Conservation (phyloP, 2,329 filamentous ascomycete species). For the Beauveria sp. region DNA sequence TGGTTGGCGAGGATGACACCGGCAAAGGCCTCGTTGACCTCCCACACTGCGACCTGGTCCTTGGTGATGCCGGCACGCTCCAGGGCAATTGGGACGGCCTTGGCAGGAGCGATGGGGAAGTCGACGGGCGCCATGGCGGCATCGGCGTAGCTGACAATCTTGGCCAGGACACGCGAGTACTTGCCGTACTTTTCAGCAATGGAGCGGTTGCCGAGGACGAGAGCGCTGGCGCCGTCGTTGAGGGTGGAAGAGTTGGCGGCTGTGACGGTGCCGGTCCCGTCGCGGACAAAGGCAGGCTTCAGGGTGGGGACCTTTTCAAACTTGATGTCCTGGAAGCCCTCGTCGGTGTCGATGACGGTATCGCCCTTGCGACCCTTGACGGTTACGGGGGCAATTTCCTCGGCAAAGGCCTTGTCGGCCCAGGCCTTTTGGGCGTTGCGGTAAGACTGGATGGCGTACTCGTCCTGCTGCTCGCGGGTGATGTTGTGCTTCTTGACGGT, state of each 20-base stretch:
- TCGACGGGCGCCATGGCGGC: conserved; percentile 86
- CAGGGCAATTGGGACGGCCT: conserved; percentile 84
- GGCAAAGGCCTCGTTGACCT: conserved; percentile 98
- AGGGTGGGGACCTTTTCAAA: conserved; percentile 77
- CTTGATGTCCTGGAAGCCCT: conserved; percentile 83
- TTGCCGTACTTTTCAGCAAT: conserved; percentile 73
- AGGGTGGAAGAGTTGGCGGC: conserved; percentile 91
- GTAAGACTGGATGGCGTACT: conserved; percentile 84
- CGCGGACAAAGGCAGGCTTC: conserved; percentile 83
- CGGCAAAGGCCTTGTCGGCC: conserved; percentile 72
- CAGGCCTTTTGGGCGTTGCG: conserved; percentile 85
- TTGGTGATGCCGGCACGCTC: conserved; percentile 83
- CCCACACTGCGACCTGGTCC: conserved; percentile 89
- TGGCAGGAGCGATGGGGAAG: conserved; percentile 87
- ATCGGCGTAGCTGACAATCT: conserved; percentile 79
- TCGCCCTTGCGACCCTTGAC: conserved; percentile 81
- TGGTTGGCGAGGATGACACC: conserved; percentile 92
- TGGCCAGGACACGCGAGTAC: conserved; percentile 74
- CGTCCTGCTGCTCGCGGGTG: conserved; percentile 78
- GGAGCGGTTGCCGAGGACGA: conserved; percentile 76
- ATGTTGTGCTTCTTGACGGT: conserved; percentile 83
- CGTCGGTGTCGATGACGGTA: conserved; percentile 69
- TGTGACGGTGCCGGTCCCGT: conserved; percentile 83
- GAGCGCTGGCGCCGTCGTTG: conserved; percentile 87
- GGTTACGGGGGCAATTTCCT: conserved; percentile 84